These are phyloP conservation scores for Tillandsia fasciculata DNA, from an alignment of 176 grass and related monocot species.

Conservation along the genomic window DNA sequence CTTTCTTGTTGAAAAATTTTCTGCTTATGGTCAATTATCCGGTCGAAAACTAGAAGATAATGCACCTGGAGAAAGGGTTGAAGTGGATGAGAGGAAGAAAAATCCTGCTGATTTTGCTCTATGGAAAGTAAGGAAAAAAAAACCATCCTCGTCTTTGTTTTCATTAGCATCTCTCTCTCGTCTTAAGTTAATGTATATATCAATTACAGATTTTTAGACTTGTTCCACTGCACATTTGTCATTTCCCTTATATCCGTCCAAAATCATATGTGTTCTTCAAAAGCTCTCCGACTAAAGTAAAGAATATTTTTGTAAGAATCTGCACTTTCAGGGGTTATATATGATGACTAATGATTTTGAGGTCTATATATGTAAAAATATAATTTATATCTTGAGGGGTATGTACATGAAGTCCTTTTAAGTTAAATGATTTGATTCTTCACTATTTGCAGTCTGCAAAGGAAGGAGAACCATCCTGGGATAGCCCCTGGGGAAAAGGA, in stretches of 20 bases:
- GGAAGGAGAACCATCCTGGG: constrained; percentile 84
- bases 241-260: too few relatives aligned
- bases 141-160: not conserved
- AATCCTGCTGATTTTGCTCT: constrained; percentile 97
- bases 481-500: constrained; percentile 87
- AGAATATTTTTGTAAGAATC: too few relatives aligned
- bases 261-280: too few relatives aligned
- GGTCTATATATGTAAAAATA: too few relatives aligned
- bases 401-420: not conserved
- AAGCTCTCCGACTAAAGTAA: too few relatives aligned
- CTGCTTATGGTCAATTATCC: constrained; percentile 74
- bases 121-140: constrained; percentile 64
- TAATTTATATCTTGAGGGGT: too few relatives aligned
- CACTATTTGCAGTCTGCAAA: constrained; percentile 56
- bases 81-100: constrained; percentile 80
- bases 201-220: too few relatives aligned
- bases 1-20: constrained; percentile 79
- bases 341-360: too few relatives aligned
- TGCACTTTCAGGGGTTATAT: too few relatives aligned
- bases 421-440: constrained; percentile 4
- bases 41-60: constrained; percentile 95
- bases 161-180: not conserved
- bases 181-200: too few relatives aligned
- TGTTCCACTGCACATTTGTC: too few relatives aligned
- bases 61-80: constrained; percentile 90